Evolutionary conservation across 371 early-diverging fungal genomes (phyloP), one percentile per base, ranked within the genome.

Genomic region (Lichtheimia ornata): DNA sequence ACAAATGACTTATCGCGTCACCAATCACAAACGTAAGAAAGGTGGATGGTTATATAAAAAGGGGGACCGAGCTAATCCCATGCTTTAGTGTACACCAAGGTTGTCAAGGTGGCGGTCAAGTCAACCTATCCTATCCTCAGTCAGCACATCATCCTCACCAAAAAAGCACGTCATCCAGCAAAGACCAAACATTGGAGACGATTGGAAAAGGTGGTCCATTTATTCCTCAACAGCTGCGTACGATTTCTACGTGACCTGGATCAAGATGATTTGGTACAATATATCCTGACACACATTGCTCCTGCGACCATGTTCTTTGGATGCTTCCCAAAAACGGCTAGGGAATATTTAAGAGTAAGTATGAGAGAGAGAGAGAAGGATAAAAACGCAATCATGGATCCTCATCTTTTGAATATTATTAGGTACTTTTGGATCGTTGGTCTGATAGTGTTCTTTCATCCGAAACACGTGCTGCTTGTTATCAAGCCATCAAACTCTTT

Each of bases 241-340:
- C 84, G 86, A 69, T 81, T 94, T 63, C 73, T 95, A 55, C 83
- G 84, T 56, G 88, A 92, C 59, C 74, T 93, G 71, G 86, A 94
- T 14, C 91, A 95, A 51, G 76, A 88, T 30, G 86, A 84, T 30
- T 89, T 96, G 83, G 73, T 94, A 43, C 79, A 86, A 60, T 92
- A 89, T 70, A 76, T 93, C 28, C 69, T 96, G 53, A 85, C 88
- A 24, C 86, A 94, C 62, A 78, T 91, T 18, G 90, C 91, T 66
- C 79, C 85, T 30, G 76, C 83, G 56, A 77, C 89, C 40, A 71
- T 83, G 6, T 95, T 94, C 70, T 87, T 94, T 71, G 89, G 86
- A 24, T 88, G 89, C 58, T 93, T 93, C 75, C 90, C 90, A n/a
- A 93, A 91, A 71, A 66, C 85, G 20, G 82, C 88, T 4, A 88